phyloP scores from a whole-genome alignment of 257 asterid species.

The Phtheirospermum japonicum region DNA sequence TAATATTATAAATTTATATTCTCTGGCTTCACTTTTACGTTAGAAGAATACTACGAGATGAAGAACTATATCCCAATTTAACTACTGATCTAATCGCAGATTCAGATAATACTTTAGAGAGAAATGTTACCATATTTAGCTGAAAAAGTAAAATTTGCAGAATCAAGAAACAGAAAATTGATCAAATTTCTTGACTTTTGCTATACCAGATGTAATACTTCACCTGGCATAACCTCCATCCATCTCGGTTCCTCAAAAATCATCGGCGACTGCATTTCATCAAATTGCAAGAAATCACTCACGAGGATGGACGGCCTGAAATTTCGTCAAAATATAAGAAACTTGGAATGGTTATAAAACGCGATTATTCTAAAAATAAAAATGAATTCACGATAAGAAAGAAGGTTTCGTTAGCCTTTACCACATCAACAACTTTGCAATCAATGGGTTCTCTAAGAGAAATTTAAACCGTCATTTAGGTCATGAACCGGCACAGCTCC shows the following conservation, averaged over 20 bases:
- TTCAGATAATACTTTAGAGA: slow-evolving; percentile 14
- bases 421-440: no score
- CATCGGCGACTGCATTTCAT: slow-evolving; percentile 49
- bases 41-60: no score
- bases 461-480: no score
- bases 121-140: slow-evolving; percentile 10
- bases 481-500: no score
- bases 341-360: slow-evolving; percentile 6
- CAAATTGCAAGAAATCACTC: slow-evolving; percentile 68
- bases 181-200: slow-evolving; percentile 18
- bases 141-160: slow-evolving; percentile 19
- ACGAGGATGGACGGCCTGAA: slow-evolving; percentile 88
- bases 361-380: no score
- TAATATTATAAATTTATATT: no score
- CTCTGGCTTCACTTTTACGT: no score
- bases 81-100: slow-evolving; percentile 15
- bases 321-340: slow-evolving; percentile 28
- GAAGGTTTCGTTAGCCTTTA: no score
- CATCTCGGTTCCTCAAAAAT: slow-evolving; percentile 48
- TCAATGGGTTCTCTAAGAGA: no score
- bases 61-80: no score
- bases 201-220: slow-evolving; percentile 21
- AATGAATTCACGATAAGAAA: no score
- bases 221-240: slow-evolving; percentile 57
- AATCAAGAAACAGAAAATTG: slow-evolving; percentile 20